These are phyloP conservation scores for Akanthomyces muscarius DNA, from an alignment of 2,329 filamentous ascomycete genomes.

Conservation along the genomic window DNA sequence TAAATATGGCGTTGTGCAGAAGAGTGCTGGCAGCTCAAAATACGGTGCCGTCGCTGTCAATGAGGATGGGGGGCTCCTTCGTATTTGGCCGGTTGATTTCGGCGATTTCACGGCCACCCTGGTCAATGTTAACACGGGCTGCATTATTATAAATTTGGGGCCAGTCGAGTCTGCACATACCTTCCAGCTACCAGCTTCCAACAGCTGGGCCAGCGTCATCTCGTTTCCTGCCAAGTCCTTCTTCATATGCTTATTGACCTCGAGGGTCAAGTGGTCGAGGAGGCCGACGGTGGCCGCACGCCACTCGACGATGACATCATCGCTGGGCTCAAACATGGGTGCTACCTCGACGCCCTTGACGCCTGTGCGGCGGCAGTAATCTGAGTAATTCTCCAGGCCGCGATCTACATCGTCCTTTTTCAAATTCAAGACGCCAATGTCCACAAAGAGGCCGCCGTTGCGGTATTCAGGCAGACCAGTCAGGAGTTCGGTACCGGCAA, in stretches of 20 bases:
- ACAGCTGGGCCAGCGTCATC: conserved; percentile 77
- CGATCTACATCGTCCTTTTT: conserved; percentile 66
- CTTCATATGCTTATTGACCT: conserved; percentile 61
- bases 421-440: conserved; percentile 75
- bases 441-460: conserved; percentile 83
- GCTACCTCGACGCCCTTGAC: conserved; percentile 55
- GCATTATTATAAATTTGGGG: neutral
- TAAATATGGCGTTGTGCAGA: neutral
- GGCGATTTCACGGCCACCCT: conserved; percentile 91
- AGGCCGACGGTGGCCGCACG: conserved; percentile 59
- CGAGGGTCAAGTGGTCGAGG: conserved; percentile 49
- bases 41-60: conserved; percentile 92
- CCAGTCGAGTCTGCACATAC: conserved; percentile 40
- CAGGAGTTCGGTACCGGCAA: conserved; percentile 74
- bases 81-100: conserved; percentile 95
- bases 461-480: conserved; percentile 90
- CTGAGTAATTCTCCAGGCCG: conserved; percentile 59
- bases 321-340: conserved; percentile 55
- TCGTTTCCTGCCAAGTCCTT: conserved; percentile 62
- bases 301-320: conserved; percentile 63
- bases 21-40: conserved; percentile 55
- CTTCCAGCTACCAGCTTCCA: conserved; percentile 98
- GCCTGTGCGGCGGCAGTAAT: conserved; percentile 68
- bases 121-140: conserved; percentile 9
- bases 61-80: conserved; percentile 93